Conservation (phyloP, 192 early-diverging fungal genomes). For the Backusella westeae region DNA sequence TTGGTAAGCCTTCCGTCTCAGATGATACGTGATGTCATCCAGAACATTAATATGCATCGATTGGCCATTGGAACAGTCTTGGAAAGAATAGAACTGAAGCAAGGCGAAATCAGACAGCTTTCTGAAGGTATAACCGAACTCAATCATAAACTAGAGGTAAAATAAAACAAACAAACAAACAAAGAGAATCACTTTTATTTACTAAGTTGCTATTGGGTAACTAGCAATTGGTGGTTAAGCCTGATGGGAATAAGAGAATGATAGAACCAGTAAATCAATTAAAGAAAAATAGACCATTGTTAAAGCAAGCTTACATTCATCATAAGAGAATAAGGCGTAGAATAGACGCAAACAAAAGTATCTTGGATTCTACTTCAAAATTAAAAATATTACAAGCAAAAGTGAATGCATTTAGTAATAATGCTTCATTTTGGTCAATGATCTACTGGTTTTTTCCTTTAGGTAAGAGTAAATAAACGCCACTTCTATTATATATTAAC, state of each 20-base stretch:
- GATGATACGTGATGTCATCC: conserved; percentile 1
- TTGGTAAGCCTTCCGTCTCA: conserved; percentile 4
- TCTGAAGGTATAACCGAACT: background rate
- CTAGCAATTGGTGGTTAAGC: background rate
- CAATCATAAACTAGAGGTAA: background rate
- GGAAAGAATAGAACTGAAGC: background rate
- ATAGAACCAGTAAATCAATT: background rate
- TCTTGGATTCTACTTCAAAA: background rate
- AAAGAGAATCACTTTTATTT: background rate
- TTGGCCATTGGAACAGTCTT: background rate
- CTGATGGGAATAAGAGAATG: background rate
- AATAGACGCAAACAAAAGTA: background rate
- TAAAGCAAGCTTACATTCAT: background rate
- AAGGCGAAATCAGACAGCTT: background rate
- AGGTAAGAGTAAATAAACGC: background rate
- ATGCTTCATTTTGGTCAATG: background rate
- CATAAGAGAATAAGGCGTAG: background rate
- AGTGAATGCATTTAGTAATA: background rate
- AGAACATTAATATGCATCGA: background rate
- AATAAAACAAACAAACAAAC: background rate
- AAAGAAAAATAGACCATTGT: background rate
- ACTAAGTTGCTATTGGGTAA: background rate
- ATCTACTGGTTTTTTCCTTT: background rate
- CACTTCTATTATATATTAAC: background rate
- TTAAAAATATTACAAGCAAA: background rate